Evolutionary conservation across 176 grass and related monocot species (phyloP), one percentile per base, ranked within the genome.

Genomic region (Carex kokanica): DNA sequence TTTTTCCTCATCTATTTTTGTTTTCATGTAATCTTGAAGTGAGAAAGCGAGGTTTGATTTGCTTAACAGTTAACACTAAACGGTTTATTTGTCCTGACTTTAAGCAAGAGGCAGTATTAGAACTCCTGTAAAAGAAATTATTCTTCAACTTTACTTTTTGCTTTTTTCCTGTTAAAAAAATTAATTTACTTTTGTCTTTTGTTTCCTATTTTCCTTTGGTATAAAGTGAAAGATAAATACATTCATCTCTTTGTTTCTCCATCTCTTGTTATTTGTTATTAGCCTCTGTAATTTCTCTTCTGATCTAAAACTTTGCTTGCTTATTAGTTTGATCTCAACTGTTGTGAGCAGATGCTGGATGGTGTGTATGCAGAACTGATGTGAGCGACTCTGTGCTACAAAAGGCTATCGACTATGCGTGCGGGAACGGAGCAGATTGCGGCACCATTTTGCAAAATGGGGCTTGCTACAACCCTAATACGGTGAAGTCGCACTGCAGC

Each of bases 351-450:
- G 95, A 94, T 27, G 92, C 84, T 68, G 89, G 83, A 34, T 98
- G 90, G 90, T 98, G 95, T 87, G 59, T 93, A 14, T 98, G 95
- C 67, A 90, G 89, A 64, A 0, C 61, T 36, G 92, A 94, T 27
- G 3, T 87, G 62, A 13, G 18, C 32, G 92, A 93, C 60, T 1
- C 0, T 17, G 1, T 31, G 83, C 92, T 94, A 34, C 95, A 98
- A 84, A 94, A 89, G 88, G 66, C 92, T 74, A 73, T 94, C 32
- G 92, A 98, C 84, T 98, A 93, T 81, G 92, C 92, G 17, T 94
- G 95, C 86, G 92, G 95, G 71, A 73, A 17, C 53, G 89, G 92
- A 29, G 95, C 92, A 8, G 90, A 98, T 69, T 94, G 92, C 88
- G 74, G 12, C 56, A 71, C 95, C 71, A 78, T 90, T 90, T 83